These are phyloP conservation scores for Salvia sclarea DNA, from an alignment of 305 asterid species.

Conservation along the genomic window DNA sequence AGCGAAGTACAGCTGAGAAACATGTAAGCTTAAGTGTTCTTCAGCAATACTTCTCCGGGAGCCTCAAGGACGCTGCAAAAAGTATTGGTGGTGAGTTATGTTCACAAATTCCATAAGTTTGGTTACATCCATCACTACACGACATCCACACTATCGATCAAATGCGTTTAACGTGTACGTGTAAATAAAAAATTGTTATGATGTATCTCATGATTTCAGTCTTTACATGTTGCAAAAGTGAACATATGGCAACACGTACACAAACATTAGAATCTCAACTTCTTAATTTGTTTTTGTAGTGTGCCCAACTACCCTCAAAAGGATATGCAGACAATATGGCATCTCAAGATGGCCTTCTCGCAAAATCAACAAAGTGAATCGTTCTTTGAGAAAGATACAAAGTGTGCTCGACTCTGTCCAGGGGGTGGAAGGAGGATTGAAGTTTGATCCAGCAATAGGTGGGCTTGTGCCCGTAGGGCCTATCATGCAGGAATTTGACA, in stretches of 20 bases:
- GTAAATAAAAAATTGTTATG: background rate
- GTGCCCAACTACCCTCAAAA: slow-evolving; percentile 90
- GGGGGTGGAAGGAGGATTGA: slow-evolving; percentile 78
- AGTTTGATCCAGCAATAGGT: slow-evolving; percentile 61
- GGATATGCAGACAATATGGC: slow-evolving; percentile 92
- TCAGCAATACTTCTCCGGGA: slow-evolving; percentile 88
- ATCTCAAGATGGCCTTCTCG: slow-evolving; percentile 97
- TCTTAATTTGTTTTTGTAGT: slow-evolving; percentile 48
- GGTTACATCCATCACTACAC: background rate
- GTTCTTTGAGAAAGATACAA: slow-evolving; percentile 78
- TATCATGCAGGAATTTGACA: slow-evolving; percentile 44
- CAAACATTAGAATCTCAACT: background rate
- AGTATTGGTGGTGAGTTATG: slow-evolving; percentile 86
- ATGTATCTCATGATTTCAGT: background rate
- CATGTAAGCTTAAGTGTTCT: slow-evolving; percentile 84
- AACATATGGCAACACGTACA: background rate
- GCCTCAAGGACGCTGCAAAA: slow-evolving; percentile 96
- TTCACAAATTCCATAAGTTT: slow-evolving; percentile 5
- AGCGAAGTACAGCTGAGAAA: slow-evolving; percentile 79
- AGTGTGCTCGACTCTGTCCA: slow-evolving; percentile 85
- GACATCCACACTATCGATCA: background rate
- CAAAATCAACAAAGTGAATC: slow-evolving; percentile 86
- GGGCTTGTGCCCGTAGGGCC: slow-evolving; percentile 57
- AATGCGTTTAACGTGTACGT: background rate
- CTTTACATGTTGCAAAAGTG: slow-evolving; percentile 12